These are phyloP conservation scores for Tylopilus cervinicoccineus DNA, from an alignment of 768 basidiomycete species.

Conservation along the genomic window DNA sequence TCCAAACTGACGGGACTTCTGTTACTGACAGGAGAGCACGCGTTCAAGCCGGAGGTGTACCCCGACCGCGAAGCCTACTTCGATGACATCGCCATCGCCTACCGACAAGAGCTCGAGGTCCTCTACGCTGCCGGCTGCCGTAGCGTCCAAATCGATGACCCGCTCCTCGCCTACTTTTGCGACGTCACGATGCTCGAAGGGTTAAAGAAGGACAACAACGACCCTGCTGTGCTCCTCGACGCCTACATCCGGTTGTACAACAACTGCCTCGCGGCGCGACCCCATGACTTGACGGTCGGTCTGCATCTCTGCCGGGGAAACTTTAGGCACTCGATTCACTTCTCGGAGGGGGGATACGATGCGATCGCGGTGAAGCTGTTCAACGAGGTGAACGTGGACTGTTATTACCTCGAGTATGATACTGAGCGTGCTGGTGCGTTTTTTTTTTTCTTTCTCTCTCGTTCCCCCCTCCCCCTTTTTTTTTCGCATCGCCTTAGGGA, in stretches of 20 bases:
- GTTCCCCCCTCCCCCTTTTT: background rate
- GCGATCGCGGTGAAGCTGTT: constrained; percentile 43
- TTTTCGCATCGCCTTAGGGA: too few species aligned
- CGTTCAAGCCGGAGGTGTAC: constrained; percentile 19
- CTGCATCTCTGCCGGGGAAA: constrained; percentile 44
- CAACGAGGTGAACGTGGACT: constrained; percentile 41
- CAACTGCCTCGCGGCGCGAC: constrained; percentile 34
- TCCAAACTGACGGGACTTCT: background rate
- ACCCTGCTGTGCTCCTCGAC: constrained; percentile 62
- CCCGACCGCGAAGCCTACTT: constrained; percentile 40
- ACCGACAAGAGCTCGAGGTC: constrained; percentile 41
- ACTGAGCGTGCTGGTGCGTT: constrained; percentile 41
- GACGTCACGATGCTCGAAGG: constrained; percentile 48
- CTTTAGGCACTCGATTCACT: constrained; percentile 32
- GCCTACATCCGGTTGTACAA: constrained; percentile 47
- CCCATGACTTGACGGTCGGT: constrained; percentile 37
- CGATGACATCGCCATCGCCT: constrained; percentile 44
- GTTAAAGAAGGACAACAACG: constrained; percentile 57
- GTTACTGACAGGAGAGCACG: constrained; percentile 17
- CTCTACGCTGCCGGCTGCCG: constrained; percentile 42
- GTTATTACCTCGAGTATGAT: constrained; percentile 47
- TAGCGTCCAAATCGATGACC: constrained; percentile 46
- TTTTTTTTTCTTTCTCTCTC: background rate
- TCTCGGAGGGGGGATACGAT: constrained; percentile 45
- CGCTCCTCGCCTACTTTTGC: constrained; percentile 61